phyloP scores from a whole-genome alignment of 2,329 filamentous ascomycete genomes.

The Biscogniauxia mediterranea region DNA sequence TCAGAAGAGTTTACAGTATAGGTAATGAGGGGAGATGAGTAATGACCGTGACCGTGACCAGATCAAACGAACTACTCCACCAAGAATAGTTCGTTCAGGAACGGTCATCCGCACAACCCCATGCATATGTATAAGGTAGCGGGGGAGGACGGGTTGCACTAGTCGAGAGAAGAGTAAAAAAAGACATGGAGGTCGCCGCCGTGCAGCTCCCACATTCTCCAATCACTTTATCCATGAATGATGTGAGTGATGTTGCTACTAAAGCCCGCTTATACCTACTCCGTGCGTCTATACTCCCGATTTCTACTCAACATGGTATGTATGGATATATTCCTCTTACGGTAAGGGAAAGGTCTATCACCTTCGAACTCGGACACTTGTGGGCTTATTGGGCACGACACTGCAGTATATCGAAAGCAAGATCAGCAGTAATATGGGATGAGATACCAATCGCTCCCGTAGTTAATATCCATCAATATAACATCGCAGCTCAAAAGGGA shows the following conservation, averaged over 20 bases:
- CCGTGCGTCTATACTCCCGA: constrained; percentile 1
- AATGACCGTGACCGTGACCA: not conserved
- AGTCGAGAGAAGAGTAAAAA: constrained; percentile 14
- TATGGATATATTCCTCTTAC: not conserved
- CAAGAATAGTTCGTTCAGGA: constrained; percentile 27
- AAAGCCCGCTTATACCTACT: constrained; percentile 2
- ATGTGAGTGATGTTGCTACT: constrained; percentile 14
- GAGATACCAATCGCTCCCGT: not conserved
- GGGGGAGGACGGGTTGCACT: constrained; percentile 19
- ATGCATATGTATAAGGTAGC: constrained; percentile 22
- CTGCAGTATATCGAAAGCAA: not conserved
- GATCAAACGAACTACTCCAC: constrained; percentile 20
- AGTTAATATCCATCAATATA: not conserved
- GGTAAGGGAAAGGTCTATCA: constrained; percentile 2
- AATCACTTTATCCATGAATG: constrained; percentile 18
- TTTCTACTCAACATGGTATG: not conserved
- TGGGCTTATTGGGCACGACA: not conserved
- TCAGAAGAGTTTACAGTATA: not conserved
- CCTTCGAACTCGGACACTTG: constrained; percentile 8
- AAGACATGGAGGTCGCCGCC: constrained; percentile 32
- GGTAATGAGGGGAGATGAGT: not conserved
- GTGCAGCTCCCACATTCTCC: constrained; percentile 10
- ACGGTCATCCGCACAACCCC: constrained; percentile 31
- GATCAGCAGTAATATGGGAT: not conserved
- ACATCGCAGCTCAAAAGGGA: not conserved